phyloP scores from a whole-genome alignment of 1,284 basidiomycete species.

The Marasmius sp. region DNA sequence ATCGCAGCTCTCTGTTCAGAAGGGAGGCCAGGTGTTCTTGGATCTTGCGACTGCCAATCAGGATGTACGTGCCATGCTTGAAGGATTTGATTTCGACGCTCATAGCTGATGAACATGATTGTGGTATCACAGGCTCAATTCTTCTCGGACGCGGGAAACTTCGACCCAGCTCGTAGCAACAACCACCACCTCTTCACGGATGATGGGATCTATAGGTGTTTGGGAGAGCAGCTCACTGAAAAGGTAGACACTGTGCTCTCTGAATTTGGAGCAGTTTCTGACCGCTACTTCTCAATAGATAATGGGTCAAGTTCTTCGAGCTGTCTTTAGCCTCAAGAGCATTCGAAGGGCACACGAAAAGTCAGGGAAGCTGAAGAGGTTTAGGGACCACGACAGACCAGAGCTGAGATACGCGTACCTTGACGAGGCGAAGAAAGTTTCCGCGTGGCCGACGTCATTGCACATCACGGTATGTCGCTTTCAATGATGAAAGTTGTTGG shows the following conservation, averaged over 20 bases:
- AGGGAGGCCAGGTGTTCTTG: constrained; percentile 57
- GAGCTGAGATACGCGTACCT: constrained; percentile 46
- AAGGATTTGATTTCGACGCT: background rate
- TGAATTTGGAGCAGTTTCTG: constrained; percentile 2
- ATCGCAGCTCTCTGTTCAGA: constrained; percentile 40
- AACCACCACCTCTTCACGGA: constrained; percentile 56
- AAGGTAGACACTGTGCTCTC: constrained; percentile 37
- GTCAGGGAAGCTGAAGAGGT: constrained; percentile 52
- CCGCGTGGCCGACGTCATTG: constrained; percentile 54
- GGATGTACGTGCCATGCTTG: constrained; percentile 43
- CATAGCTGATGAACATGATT: background rate
- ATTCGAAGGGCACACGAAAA: constrained; percentile 52
- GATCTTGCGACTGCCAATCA: constrained; percentile 55
- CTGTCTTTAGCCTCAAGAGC: constrained; percentile 48
- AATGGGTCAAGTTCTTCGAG: constrained; percentile 45
- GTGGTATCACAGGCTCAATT: constrained; percentile 37
- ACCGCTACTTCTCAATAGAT: constrained; percentile 25
- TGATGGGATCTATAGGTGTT: constrained; percentile 45
- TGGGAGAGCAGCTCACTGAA: constrained; percentile 56
- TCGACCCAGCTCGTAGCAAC: constrained; percentile 46
- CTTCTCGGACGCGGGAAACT: constrained; percentile 47
- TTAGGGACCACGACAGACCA: constrained; percentile 28
- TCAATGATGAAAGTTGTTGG: too few relatives aligned
- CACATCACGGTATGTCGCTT: constrained; percentile 36
- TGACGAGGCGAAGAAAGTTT: constrained; percentile 38